Conservation (phyloP, 306 rosid species). For the Castanea crenata region DNA sequence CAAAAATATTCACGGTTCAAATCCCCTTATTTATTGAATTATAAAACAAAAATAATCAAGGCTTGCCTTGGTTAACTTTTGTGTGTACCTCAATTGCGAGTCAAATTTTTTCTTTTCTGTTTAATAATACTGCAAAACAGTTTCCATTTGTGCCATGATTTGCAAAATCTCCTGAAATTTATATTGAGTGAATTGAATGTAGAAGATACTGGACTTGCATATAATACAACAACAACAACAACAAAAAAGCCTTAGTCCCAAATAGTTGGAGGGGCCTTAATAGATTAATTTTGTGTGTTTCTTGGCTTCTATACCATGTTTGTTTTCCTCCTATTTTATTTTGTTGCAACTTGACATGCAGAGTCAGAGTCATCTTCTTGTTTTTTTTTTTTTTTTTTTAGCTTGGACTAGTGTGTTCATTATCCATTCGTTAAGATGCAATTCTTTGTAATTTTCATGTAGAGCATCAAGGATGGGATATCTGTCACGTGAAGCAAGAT, state of each 20-base stretch:
- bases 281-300: neutral
- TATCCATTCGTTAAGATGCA: neutral
- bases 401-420: neutral
- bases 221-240: too few relatives aligned
- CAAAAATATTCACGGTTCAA: too few relatives aligned
- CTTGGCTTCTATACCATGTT: neutral
- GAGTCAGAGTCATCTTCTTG: neutral
- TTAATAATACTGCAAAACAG: neutral
- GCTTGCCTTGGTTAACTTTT: neutral
- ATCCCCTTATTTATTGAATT: too few relatives aligned
- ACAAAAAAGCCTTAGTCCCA: too few relatives aligned
- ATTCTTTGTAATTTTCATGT: constrained; percentile 13
- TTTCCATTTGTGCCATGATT: neutral
- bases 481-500: constrained; percentile 38
- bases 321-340: neutral
- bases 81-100: neutral
- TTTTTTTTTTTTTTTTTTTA: neutral
- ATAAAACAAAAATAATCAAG: too few relatives aligned
- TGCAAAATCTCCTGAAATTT: neutral
- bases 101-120: neutral
- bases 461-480: constrained; percentile 53
- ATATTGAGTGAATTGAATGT: neutral
- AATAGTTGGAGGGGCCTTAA: too few relatives aligned
- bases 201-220: too few relatives aligned
- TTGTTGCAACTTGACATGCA: neutral